These are phyloP conservation scores for Globisporangium spinosum DNA, from an alignment of 352 stramenopile genomes.

Conservation along the genomic window DNA sequence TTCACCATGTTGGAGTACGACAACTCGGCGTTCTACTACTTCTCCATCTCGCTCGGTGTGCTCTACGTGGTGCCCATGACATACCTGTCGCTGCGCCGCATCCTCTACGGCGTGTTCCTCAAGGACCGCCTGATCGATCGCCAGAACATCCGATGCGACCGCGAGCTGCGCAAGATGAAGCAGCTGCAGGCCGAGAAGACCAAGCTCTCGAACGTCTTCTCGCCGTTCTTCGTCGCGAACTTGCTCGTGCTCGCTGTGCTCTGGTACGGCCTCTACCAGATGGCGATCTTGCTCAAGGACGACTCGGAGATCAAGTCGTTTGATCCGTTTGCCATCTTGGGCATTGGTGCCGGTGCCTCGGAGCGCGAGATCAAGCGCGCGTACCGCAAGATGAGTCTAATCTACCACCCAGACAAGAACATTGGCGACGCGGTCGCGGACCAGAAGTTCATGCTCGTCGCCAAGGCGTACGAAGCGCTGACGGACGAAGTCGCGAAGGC, in stretches of 20 bases:
- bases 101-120: slow-evolving; percentile 89
- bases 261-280: slow-evolving; percentile 88
- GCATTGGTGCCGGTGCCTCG: slow-evolving; percentile 88
- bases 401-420: slow-evolving; percentile 96
- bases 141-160: slow-evolving; percentile 76
- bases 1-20: slow-evolving; percentile 96
- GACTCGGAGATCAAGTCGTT: slow-evolving; percentile 98
- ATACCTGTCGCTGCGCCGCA: slow-evolving; percentile 79
- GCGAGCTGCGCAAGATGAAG: slow-evolving; percentile 83
- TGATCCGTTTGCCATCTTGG: slow-evolving; percentile 97
- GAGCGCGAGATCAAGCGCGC: slow-evolving; percentile 95
- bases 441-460: slow-evolving; percentile 99
- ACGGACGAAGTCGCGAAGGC: slow-evolving; percentile 95
- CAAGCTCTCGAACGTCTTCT: slow-evolving; percentile 82
- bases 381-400: slow-evolving; percentile 92
- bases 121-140: slow-evolving; percentile 87
- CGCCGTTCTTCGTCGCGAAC: slow-evolving; percentile 69
- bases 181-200: slow-evolving; percentile 84
- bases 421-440: slow-evolving; percentile 94
- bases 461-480: slow-evolving; percentile 93
- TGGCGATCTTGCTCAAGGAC: slow-evolving; percentile 89
- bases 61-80: slow-evolving; percentile 96
- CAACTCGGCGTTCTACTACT: slow-evolving; percentile 99
- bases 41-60: slow-evolving; percentile 94
- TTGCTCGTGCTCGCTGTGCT: slow-evolving; percentile 62